Evolutionary conservation across 352 stramenopile species (phyloP).

Genomic region (Pilasporangium apinafurcum): DNA sequence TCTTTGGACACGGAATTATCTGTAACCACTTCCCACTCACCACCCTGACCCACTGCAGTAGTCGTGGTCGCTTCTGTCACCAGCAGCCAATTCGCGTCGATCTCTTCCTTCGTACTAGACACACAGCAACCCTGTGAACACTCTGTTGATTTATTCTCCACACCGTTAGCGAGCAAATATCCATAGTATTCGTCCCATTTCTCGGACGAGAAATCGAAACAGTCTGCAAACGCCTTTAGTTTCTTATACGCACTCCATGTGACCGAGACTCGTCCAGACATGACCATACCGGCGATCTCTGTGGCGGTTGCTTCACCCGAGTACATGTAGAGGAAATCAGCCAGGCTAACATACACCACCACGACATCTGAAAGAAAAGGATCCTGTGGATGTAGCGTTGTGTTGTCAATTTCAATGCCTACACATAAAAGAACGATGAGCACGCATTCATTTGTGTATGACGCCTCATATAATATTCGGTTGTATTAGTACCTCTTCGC

Average conservation of each 20-base stretch:
- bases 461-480: too few relatives aligned
- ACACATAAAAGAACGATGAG: neutral
- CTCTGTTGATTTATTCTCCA: conserved; percentile 13
- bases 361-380: conserved; percentile 57
- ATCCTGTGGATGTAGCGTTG: conserved; percentile 35
- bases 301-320: conserved; percentile 64
- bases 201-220: conserved; percentile 79
- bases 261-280: conserved; percentile 79
- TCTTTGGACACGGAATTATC: conserved; percentile 50
- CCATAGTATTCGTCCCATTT: conserved; percentile 80
- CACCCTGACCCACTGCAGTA: conserved; percentile 1
- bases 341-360: conserved; percentile 64
- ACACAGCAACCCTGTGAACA: conserved; percentile 62
- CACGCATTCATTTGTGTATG: neutral
- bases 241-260: conserved; percentile 80
- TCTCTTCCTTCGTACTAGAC: conserved; percentile 64
- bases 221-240: conserved; percentile 79
- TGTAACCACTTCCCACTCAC: conserved; percentile 72
- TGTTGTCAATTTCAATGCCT: conserved; percentile 38
- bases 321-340: conserved; percentile 87
- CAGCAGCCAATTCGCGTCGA: conserved; percentile 80
- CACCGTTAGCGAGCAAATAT: conserved; percentile 19
- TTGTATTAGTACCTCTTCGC: conserved; percentile 53
- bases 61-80: conserved; percentile 58
- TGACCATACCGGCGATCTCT: conserved; percentile 80